Evolutionary conservation across 345 rosid genomes (phyloP), one percentile per base, ranked within the genome.

Genomic region (Salix purpurea): DNA sequence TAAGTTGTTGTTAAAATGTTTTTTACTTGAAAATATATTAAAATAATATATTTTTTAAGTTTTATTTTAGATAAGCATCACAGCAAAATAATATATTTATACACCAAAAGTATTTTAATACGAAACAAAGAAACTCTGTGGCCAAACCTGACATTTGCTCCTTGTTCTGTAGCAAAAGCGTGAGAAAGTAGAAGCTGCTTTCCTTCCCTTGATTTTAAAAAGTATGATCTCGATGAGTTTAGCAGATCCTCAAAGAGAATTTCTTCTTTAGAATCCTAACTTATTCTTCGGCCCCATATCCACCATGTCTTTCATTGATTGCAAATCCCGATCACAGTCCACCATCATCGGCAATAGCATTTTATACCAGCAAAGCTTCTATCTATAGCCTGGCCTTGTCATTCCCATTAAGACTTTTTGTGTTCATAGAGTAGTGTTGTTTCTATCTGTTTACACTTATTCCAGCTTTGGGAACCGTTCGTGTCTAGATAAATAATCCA

Each of bases 241-340:
- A 36, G 48, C 15, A 67, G 70, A 48, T 69, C 37, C 26, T 65
- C 69, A 24, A 23, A 26, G 36, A 54, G 61, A 15, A 36, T n/a
- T 37, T 14, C 32, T 4, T 18, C 32, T 4, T 18, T 2, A 56
- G 54, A 74, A 54, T 73, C 6, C 48, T 24, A 64, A 62, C 68
- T 77, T 42, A n/a, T 77, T 76, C 67, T 32, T 56, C 40, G 70
- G 71, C 21, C 65, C 61, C 74, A 58, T 32, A 30, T 71, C 16
- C 67, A 65, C 60, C 44, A 18, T 71, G 40, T 70, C 65, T 79
- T 66, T 73, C 16, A 11, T 60, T 71, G 67, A 64, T 73, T 77
- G 82, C 78, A 75, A 78, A 82, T 80, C 88, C 84, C 76, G 50
- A 58, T 85, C 86, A 80, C 61, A 83, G 58, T 73, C 83, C 84